Conservation (phyloP, 2,329 filamentous ascomycete genomes). For the Elsinoe perseae region DNA sequence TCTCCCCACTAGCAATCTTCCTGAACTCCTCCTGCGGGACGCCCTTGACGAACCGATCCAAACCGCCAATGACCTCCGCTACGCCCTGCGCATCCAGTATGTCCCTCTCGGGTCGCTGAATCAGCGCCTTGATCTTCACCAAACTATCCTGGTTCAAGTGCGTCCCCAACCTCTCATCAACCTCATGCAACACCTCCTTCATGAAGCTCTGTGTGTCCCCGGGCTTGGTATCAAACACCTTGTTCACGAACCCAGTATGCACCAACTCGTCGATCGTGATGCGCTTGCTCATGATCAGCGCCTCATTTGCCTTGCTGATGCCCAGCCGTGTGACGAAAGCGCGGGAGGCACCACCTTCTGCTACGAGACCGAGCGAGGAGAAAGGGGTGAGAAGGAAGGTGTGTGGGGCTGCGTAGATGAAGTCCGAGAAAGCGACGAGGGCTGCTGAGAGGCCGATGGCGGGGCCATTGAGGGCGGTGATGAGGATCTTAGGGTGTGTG, state of each 20-base stretch:
- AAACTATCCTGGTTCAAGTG: constrained; percentile 76
- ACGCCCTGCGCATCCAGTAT: constrained; percentile 69
- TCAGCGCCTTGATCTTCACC: constrained; percentile 74
- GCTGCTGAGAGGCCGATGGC: constrained; percentile 83
- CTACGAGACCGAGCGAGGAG: constrained; percentile 77
- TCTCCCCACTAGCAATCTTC: constrained; percentile 77
- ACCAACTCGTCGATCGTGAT: constrained; percentile 68
- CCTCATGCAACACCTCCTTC: constrained; percentile 63
- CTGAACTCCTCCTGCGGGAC: constrained; percentile 83
- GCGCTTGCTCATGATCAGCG: constrained; percentile 79
- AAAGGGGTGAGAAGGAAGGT: constrained; percentile 88
- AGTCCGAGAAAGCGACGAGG: constrained; percentile 75
- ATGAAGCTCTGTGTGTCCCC: constrained; percentile 63
- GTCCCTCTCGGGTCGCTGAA: constrained; percentile 65
- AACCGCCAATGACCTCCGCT: constrained; percentile 73
- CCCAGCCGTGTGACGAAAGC: constrained; percentile 77
- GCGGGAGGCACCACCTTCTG: constrained; percentile 74
- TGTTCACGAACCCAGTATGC: constrained; percentile 74
- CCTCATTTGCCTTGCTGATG: constrained; percentile 77
- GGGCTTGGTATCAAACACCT: constrained; percentile 57
- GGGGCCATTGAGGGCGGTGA: constrained; percentile 86
- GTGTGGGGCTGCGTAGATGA: constrained; percentile 77
- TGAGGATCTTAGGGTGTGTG: constrained; percentile 86
- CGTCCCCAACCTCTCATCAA: constrained; percentile 69
- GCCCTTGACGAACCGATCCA: constrained; percentile 71